These are phyloP conservation scores for Xylariales sp. DNA, from an alignment of 2,329 filamentous ascomycete species.

Conservation along the genomic window DNA sequence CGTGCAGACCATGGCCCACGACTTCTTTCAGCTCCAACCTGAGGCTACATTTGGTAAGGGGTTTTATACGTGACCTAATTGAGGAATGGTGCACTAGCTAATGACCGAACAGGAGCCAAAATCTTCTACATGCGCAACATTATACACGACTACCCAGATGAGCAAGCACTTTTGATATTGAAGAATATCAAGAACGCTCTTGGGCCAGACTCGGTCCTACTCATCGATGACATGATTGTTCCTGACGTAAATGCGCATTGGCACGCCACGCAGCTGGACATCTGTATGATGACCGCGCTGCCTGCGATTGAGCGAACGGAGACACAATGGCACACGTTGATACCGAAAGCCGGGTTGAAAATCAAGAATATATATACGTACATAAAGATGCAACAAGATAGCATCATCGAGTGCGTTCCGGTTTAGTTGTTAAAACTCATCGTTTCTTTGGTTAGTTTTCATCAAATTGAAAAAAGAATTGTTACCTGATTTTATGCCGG, in stretches of 20 bases:
- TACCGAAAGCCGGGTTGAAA: constrained; percentile 6
- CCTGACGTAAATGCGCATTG: constrained; percentile 6
- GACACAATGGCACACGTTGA: constrained; percentile 5
- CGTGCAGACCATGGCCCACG: not conserved
- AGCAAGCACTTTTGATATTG: constrained; percentile 7
- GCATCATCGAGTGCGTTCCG: too few species aligned
- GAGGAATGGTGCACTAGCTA: not conserved
- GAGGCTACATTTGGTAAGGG: not conserved
- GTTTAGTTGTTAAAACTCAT: too few species aligned
- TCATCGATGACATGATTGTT: constrained; percentile 17
- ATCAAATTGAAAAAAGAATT: too few species aligned
- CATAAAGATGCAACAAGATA: too few species aligned
- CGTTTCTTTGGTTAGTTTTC: too few species aligned
- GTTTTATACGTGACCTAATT: not conserved
- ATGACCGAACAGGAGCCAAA: constrained; percentile 14
- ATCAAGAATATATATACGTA: not conserved
- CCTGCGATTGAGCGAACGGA: constrained; percentile 12
- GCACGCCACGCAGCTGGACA: constrained; percentile 9
- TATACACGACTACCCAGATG: constrained; percentile 12
- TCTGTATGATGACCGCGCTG: constrained; percentile 13
- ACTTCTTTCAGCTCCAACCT: constrained; percentile 1
- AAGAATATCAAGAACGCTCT: constrained; percentile 9
- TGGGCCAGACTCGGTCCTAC: constrained; percentile 10
- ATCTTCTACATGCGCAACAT: constrained; percentile 16
- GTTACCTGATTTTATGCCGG: too few species aligned